A percentile compares a stretch with the other conserved stretches of the same genome.
Conservation (phyloP, 495 filamentous ascomycete species). For the Letharia columbiana region DNA sequence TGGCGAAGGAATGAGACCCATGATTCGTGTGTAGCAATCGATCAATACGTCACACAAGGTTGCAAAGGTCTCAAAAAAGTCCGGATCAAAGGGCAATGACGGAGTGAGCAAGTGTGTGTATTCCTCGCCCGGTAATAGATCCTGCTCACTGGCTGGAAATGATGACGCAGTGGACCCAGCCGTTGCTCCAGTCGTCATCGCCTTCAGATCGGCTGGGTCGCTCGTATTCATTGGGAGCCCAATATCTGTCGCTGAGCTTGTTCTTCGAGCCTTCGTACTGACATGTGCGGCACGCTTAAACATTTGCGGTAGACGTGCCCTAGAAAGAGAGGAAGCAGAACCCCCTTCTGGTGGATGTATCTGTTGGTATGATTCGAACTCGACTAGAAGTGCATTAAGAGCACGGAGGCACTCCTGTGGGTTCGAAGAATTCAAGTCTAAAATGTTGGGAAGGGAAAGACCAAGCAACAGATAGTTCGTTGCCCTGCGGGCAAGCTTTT, state of each 20-base stretch:
- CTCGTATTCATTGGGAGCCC: slow-evolving; percentile 50
- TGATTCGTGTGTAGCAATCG: slow-evolving; percentile 76
- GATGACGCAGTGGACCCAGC: slow-evolving; percentile 36
- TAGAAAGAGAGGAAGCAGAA: slow-evolving; percentile 59
- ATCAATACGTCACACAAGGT: slow-evolving; percentile 94
- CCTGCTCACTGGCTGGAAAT: slow-evolving; percentile 44
- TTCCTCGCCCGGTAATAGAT: slow-evolving; percentile 59
- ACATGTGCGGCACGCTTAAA: slow-evolving; percentile 64
- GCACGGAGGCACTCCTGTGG: slow-evolving; percentile 78
- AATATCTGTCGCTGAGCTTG: slow-evolving; percentile 61
- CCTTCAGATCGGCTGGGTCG: slow-evolving; percentile 44
- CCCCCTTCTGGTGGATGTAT: slow-evolving; percentile 70
- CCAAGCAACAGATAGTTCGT: slow-evolving; percentile 91
- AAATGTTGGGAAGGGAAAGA: slow-evolving; percentile 76
- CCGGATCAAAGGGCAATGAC: slow-evolving; percentile 89
- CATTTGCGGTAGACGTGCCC: slow-evolving; percentile 78
- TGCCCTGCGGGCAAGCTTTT: slow-evolving; percentile 74
- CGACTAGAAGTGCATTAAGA: slow-evolving; percentile 73
- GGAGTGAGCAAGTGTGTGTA: slow-evolving; percentile 86
- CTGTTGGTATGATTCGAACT: slow-evolving; percentile 89
- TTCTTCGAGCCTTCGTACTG: slow-evolving; percentile 57
- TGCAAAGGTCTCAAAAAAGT: slow-evolving; percentile 96
- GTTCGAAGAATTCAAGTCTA: slow-evolving; percentile 72
- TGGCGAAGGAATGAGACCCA: slow-evolving; percentile 60
- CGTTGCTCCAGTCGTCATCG: slow-evolving; percentile 35